Evolutionary conservation across 2,329 filamentous ascomycete species (phyloP).

Genomic region (Diplodia mutila): DNA sequence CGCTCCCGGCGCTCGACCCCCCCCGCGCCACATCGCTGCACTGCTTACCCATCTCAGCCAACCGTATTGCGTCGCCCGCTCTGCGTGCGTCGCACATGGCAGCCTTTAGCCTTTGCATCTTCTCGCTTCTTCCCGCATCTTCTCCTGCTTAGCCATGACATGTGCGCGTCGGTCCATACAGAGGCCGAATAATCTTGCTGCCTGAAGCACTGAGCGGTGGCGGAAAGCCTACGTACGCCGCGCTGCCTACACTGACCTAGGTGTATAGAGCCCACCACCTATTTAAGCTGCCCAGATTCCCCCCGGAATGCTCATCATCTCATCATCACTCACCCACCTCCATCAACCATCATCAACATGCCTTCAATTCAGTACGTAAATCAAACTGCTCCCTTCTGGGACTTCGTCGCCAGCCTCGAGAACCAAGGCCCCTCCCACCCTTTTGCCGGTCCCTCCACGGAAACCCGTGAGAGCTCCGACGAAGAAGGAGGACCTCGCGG

Average conservation of each 20-base stretch:
- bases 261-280: constrained; percentile 1
- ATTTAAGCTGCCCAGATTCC: background rate
- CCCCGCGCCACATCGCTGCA: constrained; percentile 11
- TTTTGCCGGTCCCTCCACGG: constrained; percentile 39
- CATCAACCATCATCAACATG: constrained; percentile 45
- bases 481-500: constrained; percentile 34
- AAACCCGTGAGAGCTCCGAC: constrained; percentile 33
- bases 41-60: constrained; percentile 12
- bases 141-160: constrained; percentile 19
- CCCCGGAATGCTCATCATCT: constrained; percentile 1
- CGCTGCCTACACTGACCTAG: constrained; percentile 16
- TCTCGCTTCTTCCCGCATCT: constrained; percentile 19
- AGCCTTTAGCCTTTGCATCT: constrained; percentile 15
- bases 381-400: constrained; percentile 59
- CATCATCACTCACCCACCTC: constrained; percentile 13
- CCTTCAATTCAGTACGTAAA: constrained; percentile 59
- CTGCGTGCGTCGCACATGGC: constrained; percentile 8
- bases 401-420: constrained; percentile 57
- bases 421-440: constrained; percentile 50
- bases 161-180: background rate
- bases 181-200: constrained; percentile 11
- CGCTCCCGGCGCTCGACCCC: background rate
- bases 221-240: constrained; percentile 20
- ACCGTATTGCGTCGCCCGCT: background rate
- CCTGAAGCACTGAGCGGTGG: constrained; percentile 12